Evolutionary conservation across 768 basidiomycete species (phyloP).

Genomic region (Suillus subalutaceus): DNA sequence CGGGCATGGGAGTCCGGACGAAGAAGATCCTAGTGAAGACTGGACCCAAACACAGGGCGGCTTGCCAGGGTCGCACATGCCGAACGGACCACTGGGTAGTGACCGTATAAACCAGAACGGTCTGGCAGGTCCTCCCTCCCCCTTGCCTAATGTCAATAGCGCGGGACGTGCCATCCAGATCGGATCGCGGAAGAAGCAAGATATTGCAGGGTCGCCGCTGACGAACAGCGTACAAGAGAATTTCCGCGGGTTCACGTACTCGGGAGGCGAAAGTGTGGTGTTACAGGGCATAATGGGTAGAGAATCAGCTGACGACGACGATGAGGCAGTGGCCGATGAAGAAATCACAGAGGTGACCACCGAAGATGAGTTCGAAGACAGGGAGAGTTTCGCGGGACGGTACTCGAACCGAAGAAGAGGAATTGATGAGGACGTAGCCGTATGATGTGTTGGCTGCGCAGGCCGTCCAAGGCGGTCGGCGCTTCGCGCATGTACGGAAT

Average conservation of each 20-base stretch:
- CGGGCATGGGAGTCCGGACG: slow-evolving; percentile 46
- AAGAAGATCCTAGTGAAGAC: slow-evolving; percentile 71
- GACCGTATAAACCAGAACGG: slow-evolving; percentile 38
- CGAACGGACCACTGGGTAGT: slow-evolving; percentile 78
- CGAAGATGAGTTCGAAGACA: slow-evolving; percentile 80
- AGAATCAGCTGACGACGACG: slow-evolving; percentile 37
- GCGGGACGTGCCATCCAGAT: slow-evolving; percentile 51
- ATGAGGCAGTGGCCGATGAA: slow-evolving; percentile 51
- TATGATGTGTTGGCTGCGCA: slow-evolving; percentile 24
- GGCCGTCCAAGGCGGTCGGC: background rate
- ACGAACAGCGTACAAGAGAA: slow-evolving; percentile 95
- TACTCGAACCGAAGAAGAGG: slow-evolving; percentile 63
- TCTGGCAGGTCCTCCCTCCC: background rate
- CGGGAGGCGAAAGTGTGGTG: slow-evolving; percentile 69
- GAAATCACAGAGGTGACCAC: slow-evolving; percentile 54
- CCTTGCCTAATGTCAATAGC: slow-evolving; percentile 13
- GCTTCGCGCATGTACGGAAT: slow-evolving; percentile 2
- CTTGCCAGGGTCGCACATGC: slow-evolving; percentile 51
- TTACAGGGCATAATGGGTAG: slow-evolving; percentile 43
- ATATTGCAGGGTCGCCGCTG: slow-evolving; percentile 63
- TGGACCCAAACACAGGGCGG: slow-evolving; percentile 48
- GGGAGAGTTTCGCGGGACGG: slow-evolving; percentile 62
- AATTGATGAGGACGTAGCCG: slow-evolving; percentile 36
- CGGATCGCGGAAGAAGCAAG: slow-evolving; percentile 47
- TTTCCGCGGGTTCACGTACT: slow-evolving; percentile 93